These are phyloP conservation scores for Picea glauca DNA, from an alignment of 75 land plant species.

Conservation along the genomic window DNA sequence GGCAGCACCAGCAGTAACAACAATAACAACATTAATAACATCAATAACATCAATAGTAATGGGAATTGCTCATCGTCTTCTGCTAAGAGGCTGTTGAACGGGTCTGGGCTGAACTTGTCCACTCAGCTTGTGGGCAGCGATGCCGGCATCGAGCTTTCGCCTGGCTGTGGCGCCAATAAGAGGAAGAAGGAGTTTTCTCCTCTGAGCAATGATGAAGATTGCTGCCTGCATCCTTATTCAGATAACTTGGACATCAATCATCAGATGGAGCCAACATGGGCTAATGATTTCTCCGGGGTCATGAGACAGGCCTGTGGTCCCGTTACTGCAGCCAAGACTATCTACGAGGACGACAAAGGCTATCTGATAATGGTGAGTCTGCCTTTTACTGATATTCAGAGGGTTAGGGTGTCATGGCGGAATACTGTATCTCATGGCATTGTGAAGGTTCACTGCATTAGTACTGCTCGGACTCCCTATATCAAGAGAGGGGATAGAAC, in stretches of 20 bases:
- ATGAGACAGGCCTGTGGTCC: conserved; percentile 88
- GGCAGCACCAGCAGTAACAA: neutral
- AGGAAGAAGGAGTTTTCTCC: conserved; percentile 59
- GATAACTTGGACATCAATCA: conserved; percentile 48
- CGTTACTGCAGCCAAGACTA: conserved; percentile 89
- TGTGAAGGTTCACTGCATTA: conserved; percentile 78
- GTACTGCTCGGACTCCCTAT: conserved; percentile 68
- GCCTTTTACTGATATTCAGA: conserved; percentile 86
- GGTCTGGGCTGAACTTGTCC: conserved; percentile 64
- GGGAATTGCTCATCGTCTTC: conserved; percentile 10
- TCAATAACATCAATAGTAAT: conserved; percentile 10
- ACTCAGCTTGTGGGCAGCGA: conserved; percentile 45
- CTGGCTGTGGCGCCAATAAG: conserved; percentile 25
- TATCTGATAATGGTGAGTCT: conserved; percentile 88
- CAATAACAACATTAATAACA: neutral
- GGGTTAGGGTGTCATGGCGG: conserved; percentile 92
- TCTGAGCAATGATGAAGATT: conserved; percentile 54
- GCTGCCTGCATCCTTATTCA: conserved; percentile 37
- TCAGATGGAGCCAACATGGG: conserved; percentile 64
- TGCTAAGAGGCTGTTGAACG: conserved; percentile 57
- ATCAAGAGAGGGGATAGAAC: conserved; percentile 85
- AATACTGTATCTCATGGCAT: conserved; percentile 88
- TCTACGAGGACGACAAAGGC: conserved; percentile 96
- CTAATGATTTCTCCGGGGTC: conserved; percentile 80
- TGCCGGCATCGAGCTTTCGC: conserved; percentile 41